These are phyloP conservation scores for Elaeis guineensis DNA, from an alignment of 176 grass and related monocot species.

Conservation along the genomic window DNA sequence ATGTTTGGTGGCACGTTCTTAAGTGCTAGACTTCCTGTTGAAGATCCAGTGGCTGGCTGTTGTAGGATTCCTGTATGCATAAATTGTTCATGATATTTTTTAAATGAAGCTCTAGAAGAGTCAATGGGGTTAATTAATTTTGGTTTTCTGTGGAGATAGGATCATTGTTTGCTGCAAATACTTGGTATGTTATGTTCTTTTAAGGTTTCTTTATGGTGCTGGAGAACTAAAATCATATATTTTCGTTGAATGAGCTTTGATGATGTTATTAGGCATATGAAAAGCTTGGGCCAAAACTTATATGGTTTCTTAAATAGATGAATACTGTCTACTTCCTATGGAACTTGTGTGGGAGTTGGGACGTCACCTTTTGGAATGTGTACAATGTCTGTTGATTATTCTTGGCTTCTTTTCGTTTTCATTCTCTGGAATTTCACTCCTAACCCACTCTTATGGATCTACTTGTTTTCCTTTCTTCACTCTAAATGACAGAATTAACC, in stretches of 20 bases:
- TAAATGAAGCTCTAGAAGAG: too few species aligned
- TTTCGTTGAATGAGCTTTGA: conserved; percentile 74
- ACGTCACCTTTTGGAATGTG: conserved; percentile 96
- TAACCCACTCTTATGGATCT: conserved; percentile 37
- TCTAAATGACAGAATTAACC: conserved; percentile 21
- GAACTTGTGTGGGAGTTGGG: conserved; percentile 99
- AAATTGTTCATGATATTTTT: conserved; percentile 3
- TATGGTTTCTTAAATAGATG: conserved; percentile 99
- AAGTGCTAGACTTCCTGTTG: too few species aligned
- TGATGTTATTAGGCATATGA: conserved; percentile 99
- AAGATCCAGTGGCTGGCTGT: too few species aligned
- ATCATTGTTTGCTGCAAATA: conserved; percentile 25
- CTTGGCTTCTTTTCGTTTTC: conserved; percentile 34
- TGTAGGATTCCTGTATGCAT: background rate
- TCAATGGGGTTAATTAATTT: too few species aligned
- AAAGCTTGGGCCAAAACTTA: conserved; percentile 98
- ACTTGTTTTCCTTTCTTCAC: conserved; percentile 21
- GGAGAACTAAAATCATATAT: conserved; percentile 40
- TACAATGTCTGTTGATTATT: conserved; percentile 83
- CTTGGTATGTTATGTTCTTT: conserved; percentile 38
- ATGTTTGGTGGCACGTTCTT: background rate
- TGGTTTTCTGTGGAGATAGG: background rate
- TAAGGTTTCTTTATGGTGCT: conserved; percentile 30
- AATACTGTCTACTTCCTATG: conserved; percentile 91
- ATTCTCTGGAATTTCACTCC: conserved; percentile 14